Evolutionary conservation across 1,284 basidiomycete genomes (phyloP).

Genomic region (Anthracocystis setariae): DNA sequence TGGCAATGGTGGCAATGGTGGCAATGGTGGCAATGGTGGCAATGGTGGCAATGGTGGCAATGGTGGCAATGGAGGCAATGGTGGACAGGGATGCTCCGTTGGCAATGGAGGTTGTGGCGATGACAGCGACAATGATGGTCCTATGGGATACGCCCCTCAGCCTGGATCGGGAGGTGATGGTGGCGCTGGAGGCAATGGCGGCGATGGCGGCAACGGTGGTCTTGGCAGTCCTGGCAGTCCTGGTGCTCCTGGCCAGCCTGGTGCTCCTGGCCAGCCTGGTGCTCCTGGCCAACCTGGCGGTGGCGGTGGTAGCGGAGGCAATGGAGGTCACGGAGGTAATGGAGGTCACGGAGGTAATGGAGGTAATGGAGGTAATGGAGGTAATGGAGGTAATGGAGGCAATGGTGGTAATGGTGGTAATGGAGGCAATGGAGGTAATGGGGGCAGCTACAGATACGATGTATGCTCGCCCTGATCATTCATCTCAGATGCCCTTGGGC

Average conservation of each 20-base stretch:
- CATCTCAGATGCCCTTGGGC: not conserved
- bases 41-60: not conserved
- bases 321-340: conserved; percentile 15
- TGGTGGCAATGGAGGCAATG: not conserved
- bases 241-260: conserved; percentile 7
- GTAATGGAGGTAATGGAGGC: conserved; percentile 16
- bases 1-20: not conserved
- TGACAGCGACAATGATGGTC: not conserved
- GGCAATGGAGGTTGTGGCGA: not conserved
- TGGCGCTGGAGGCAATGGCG: not conserved
- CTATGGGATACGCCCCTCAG: not conserved
- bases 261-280: conserved; percentile 9
- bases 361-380: conserved; percentile 7
- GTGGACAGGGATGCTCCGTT: conserved; percentile 1
- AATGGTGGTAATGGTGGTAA: conserved; percentile 16
- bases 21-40: not conserved
- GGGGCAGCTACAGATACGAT: not conserved
- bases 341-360: conserved; percentile 12
- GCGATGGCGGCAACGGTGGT: not conserved
- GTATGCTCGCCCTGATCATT: not conserved
- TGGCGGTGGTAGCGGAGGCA: conserved; percentile 10
- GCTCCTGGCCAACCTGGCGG: conserved; percentile 8
- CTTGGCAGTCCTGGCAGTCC: conserved; percentile 1
- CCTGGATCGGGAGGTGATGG: not conserved
- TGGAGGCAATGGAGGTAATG: conserved; percentile 11